A percentile compares a stretch with the other conserved stretches of the same genome.
Evolutionary conservation across 257 asterid genomes (phyloP).

Genomic region (Gentiana dahurica): DNA sequence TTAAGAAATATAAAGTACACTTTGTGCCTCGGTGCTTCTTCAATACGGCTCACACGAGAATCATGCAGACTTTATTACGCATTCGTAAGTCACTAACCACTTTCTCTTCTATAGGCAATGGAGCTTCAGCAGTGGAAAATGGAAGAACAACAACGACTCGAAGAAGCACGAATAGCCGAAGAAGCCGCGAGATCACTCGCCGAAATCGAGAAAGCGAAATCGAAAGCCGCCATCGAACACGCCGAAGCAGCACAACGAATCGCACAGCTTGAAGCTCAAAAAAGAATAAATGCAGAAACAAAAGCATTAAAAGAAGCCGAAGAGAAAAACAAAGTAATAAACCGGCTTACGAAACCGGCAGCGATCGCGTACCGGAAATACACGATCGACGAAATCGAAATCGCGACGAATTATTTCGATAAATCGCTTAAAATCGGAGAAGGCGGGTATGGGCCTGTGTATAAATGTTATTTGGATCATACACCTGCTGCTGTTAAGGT

Average conservation of each 20-base stretch:
- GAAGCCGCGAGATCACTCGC: slow-evolving; percentile 35
- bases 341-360: slow-evolving; percentile 4
- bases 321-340: neutral
- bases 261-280: slow-evolving; percentile 6
- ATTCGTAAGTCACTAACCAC: slow-evolving; percentile 1
- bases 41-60: too few relatives aligned
- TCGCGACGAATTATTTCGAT: slow-evolving; percentile 27
- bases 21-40: too few relatives aligned
- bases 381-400: slow-evolving; percentile 35
- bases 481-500: slow-evolving; percentile 13
- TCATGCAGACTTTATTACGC: too few relatives aligned
- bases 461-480: slow-evolving; percentile 30
- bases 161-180: slow-evolving; percentile 38
- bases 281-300: slow-evolving; percentile 10
- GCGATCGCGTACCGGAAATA: slow-evolving; percentile 24
- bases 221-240: slow-evolving; percentile 36
- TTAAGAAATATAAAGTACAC: too few relatives aligned
- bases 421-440: slow-evolving; percentile 34
- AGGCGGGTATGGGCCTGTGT: slow-evolving; percentile 4
- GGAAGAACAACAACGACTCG: slow-evolving; percentile 37
- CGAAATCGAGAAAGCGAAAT: slow-evolving; percentile 36
- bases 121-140: slow-evolving; percentile 49
- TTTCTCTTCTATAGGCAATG: slow-evolving; percentile 25
- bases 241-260: slow-evolving; percentile 19
- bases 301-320: slow-evolving; percentile 10